Conservation (phyloP, 2,329 filamentous ascomycete species). For the Penicillium sp. region DNA sequence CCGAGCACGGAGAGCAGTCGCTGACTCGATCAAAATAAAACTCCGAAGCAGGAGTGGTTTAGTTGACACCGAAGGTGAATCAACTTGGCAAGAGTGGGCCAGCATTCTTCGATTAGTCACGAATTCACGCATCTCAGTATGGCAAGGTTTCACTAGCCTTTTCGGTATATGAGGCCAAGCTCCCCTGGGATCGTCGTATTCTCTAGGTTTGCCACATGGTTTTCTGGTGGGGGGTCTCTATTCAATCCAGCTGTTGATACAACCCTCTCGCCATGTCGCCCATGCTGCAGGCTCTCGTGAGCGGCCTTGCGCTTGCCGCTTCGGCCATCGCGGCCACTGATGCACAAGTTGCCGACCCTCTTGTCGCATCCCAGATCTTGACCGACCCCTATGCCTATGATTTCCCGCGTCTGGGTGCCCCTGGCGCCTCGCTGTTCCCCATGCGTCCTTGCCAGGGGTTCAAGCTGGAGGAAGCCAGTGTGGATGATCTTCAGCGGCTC, state of each 20-base stretch:
- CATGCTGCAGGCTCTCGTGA: conserved; percentile 21
- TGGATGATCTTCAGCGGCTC: conserved; percentile 65
- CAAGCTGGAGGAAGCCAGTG: conserved; percentile 67
- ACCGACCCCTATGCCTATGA: conserved; percentile 36
- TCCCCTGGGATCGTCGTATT: conserved; percentile 16
- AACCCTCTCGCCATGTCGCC: conserved; percentile 15
- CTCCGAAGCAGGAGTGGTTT: too few relatives aligned
- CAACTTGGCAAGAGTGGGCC: not conserved
- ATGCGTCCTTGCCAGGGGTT: conserved; percentile 65
- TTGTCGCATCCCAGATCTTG: conserved; percentile 38
- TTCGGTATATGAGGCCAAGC: conserved; percentile 13
- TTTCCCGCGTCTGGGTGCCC: conserved; percentile 40
- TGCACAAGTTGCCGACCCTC: conserved; percentile 15
- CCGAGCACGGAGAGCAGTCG: too few relatives aligned
- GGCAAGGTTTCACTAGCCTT: not conserved
- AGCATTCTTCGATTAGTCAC: conserved; percentile 14
- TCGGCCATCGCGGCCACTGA: conserved; percentile 15
- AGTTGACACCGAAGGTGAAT: not conserved
- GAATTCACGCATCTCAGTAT: not conserved
- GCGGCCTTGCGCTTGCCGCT: conserved; percentile 24
- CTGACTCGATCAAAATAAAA: too few relatives aligned
- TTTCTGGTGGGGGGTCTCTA: conserved; percentile 14
- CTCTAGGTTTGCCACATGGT: conserved; percentile 17
- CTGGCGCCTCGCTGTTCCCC: conserved; percentile 53
- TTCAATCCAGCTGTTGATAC: not conserved